Evolutionary conservation across 169 alveolate genomes (phyloP).

Genomic region (Perkinsus olseni): DNA sequence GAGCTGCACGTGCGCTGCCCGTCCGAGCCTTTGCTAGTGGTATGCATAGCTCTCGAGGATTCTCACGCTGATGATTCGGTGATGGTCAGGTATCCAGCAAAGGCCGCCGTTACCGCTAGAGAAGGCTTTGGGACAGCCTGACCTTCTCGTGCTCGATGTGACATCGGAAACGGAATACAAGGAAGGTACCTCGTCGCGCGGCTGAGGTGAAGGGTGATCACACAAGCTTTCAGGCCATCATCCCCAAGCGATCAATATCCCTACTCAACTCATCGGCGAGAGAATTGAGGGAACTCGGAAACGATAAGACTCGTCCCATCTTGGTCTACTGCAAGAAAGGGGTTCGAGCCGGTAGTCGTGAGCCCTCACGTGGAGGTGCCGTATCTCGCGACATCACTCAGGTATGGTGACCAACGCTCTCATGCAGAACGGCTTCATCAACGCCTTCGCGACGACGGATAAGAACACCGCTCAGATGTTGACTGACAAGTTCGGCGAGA

Average conservation of each 20-base stretch:
- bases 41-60: no score
- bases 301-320: background rate
- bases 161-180: background rate
- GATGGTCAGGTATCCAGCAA: background rate
- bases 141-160: background rate
- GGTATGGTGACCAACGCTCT: background rate
- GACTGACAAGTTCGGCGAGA: background rate
- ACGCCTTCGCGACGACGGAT: background rate
- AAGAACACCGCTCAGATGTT: background rate
- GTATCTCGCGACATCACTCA: background rate
- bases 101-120: background rate
- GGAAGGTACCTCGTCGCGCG: background rate
- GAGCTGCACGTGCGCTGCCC: no score
- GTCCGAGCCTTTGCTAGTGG: no score
- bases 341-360: background rate
- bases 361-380: background rate
- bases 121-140: background rate
- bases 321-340: background rate
- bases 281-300: background rate
- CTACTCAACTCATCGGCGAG: background rate
- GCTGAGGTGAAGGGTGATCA: background rate
- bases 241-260: background rate
- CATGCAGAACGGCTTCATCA: background rate
- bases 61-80: no score
- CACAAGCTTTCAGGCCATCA: background rate